Conservation (phyloP, 345 rosid genomes). For the Leavenworthia alabamica region DNA sequence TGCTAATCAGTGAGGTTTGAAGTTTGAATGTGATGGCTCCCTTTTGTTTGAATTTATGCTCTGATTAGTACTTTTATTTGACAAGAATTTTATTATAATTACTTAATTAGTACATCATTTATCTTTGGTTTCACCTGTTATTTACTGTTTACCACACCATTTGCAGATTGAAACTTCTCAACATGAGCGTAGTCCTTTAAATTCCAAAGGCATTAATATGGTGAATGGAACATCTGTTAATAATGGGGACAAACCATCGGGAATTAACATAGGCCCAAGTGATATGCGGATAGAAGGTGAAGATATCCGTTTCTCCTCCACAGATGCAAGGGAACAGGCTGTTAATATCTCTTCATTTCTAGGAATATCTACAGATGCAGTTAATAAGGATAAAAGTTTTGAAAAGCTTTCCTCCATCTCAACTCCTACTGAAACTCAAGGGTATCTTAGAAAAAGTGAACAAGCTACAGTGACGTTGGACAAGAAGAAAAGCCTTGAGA, state of each 20-base stretch:
- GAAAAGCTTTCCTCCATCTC: slow-evolving; percentile 35
- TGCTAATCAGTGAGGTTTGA: slow-evolving; percentile 12
- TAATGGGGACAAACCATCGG: slow-evolving; percentile 38
- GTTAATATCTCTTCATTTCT: slow-evolving; percentile 33
- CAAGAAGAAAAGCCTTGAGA: slow-evolving; percentile 35
- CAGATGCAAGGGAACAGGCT: slow-evolving; percentile 30
- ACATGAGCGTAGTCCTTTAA: slow-evolving; percentile 39
- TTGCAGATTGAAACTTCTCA: slow-evolving; percentile 52
- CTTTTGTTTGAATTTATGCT: slow-evolving; percentile 4
- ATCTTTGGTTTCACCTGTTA: not conserved
- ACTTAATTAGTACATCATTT: not conserved
- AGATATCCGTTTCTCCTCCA: slow-evolving; percentile 21
- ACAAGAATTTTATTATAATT: not conserved
- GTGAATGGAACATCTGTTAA: slow-evolving; percentile 33
- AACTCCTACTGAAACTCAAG: slow-evolving; percentile 34
- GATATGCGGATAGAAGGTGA: slow-evolving; percentile 40
- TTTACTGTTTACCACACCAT: slow-evolving; percentile 20
- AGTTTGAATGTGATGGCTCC: not conserved
- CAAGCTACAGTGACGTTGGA: slow-evolving; percentile 36
- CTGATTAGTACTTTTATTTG: not conserved
- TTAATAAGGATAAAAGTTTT: slow-evolving; percentile 25
- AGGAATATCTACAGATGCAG: slow-evolving; percentile 34
- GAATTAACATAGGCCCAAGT: slow-evolving; percentile 29
- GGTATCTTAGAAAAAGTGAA: slow-evolving; percentile 33
- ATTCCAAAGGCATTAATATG: slow-evolving; percentile 33